Evolutionary conservation across 257 asterid species (phyloP).

Genomic region (Cruciata laevipes): DNA sequence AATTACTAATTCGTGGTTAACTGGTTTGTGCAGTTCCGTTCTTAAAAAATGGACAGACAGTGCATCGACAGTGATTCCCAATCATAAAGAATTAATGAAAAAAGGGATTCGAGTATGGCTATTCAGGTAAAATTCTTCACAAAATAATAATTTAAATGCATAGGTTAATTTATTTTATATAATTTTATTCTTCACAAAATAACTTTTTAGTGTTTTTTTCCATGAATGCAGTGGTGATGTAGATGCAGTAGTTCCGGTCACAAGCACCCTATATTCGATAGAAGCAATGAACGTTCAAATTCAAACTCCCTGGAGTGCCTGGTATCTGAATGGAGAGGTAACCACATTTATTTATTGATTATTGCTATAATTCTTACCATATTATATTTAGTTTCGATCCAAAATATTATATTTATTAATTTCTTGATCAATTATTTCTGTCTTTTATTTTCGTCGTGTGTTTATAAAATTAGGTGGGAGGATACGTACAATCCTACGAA

Average conservation of each 20-base stretch:
- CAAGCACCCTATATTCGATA: constrained; percentile 56
- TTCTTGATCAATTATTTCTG: too few relatives aligned
- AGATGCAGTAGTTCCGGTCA: constrained; percentile 71
- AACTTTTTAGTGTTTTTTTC: not conserved
- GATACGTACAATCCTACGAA: too few relatives aligned
- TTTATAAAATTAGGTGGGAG: too few relatives aligned
- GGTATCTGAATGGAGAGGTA: constrained; percentile 61
- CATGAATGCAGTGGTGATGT: constrained; percentile 49
- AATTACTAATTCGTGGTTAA: too few relatives aligned
- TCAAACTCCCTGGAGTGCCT: constrained; percentile 54
- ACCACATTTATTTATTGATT: not conserved
- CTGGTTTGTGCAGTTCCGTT: constrained; percentile 35
- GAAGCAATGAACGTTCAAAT: constrained; percentile 38
- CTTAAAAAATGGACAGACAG: constrained; percentile 50
- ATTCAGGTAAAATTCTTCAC: constrained; percentile 42
- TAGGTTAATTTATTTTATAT: too few relatives aligned
- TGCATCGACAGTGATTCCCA: constrained; percentile 52
- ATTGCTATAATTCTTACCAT: too few relatives aligned
- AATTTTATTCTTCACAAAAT: too few relatives aligned
- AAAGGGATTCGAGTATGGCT: constrained; percentile 72
- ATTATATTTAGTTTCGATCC: too few relatives aligned
- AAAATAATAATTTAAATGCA: not conserved
- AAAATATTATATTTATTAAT: too few relatives aligned
- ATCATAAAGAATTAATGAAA: constrained; percentile 42
- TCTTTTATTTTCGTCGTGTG: too few relatives aligned